phyloP scores from a whole-genome alignment of 1,139 yeast genomes.

The Yamadazyma blattariae region DNA sequence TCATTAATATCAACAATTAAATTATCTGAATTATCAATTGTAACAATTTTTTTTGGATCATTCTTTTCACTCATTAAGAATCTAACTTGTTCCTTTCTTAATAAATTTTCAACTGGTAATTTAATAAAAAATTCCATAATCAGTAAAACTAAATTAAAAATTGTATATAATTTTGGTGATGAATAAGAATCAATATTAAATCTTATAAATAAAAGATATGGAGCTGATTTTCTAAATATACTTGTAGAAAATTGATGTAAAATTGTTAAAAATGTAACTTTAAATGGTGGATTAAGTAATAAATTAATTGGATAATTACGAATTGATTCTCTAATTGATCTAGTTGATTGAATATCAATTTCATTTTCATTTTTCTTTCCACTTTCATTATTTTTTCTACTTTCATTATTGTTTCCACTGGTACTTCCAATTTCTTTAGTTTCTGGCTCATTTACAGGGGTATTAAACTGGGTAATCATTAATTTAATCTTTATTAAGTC shows the following conservation, averaged over 20 bases:
- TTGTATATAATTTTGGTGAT: constrained; percentile 57
- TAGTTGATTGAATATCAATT: constrained; percentile 14
- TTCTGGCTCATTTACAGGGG: constrained; percentile 13
- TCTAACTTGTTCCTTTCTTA: constrained; percentile 78
- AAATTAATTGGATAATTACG: constrained; percentile 37
- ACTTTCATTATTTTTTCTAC: background rate
- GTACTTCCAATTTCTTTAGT: background rate
- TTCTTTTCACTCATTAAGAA: constrained; percentile 42
- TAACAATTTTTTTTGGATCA: constrained; percentile 34
- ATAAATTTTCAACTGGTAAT: constrained; percentile 83
- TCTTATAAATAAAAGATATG: constrained; percentile 62
- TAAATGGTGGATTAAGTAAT: constrained; percentile 54
- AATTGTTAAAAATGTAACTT: constrained; percentile 50
- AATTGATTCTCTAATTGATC: constrained; percentile 40
- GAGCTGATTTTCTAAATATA: constrained; percentile 67
- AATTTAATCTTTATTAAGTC: constrained; percentile 78
- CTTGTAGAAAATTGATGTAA: constrained; percentile 63
- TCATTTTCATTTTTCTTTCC: background rate
- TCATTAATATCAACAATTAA: constrained; percentile 48
- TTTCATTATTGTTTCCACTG: background rate
- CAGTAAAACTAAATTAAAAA: constrained; percentile 54
- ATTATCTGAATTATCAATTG: constrained; percentile 41
- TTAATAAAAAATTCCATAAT: constrained; percentile 68
- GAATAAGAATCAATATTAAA: constrained; percentile 69
- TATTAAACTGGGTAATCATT: constrained; percentile 56